phyloP scores from a whole-genome alignment of 1,284 basidiomycete species.

The Ustilago sp. region DNA sequence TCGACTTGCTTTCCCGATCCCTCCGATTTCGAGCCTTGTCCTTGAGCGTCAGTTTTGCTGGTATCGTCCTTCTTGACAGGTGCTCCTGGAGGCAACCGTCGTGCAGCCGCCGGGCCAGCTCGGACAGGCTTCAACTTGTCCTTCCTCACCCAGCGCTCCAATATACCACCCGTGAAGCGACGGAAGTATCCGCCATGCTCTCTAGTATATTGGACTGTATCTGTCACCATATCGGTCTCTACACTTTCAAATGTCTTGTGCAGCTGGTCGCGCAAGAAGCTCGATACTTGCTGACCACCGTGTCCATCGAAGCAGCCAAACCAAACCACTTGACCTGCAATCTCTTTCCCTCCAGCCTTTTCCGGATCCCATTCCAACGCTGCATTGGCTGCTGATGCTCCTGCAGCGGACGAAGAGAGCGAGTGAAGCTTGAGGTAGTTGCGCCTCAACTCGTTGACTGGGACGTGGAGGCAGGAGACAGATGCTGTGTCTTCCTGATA shows the following conservation, averaged over 20 bases:
- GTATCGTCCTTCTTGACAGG: constrained; percentile 11
- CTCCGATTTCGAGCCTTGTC: neutral
- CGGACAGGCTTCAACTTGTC: constrained; percentile 55
- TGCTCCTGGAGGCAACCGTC: constrained; percentile 18
- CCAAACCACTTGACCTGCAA: constrained; percentile 67
- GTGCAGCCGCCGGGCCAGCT: constrained; percentile 36
- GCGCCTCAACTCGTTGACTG: constrained; percentile 49
- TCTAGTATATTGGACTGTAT: constrained; percentile 65
- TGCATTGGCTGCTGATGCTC: constrained; percentile 32
- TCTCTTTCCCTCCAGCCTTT: constrained; percentile 56
- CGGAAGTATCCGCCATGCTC: constrained; percentile 66
- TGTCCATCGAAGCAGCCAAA: constrained; percentile 68
- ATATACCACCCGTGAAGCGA: constrained; percentile 60
- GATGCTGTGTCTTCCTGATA: constrained; percentile 65
- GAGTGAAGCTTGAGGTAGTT: constrained; percentile 47
- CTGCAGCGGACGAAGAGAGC: constrained; percentile 26
- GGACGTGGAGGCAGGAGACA: constrained; percentile 61
- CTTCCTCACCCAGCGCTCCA: constrained; percentile 63
- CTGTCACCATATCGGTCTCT: constrained; percentile 59
- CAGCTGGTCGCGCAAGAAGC: constrained; percentile 56
- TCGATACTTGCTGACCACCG: constrained; percentile 61
- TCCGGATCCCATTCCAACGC: constrained; percentile 56
- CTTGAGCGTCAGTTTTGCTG: neutral
- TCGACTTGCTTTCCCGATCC: constrained; percentile 16
- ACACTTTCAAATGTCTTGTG: constrained; percentile 63